Base-by-base conservation (phyloP, 2,329 filamentous ascomycete genomes). In the Fusarium floridanum region DNA sequence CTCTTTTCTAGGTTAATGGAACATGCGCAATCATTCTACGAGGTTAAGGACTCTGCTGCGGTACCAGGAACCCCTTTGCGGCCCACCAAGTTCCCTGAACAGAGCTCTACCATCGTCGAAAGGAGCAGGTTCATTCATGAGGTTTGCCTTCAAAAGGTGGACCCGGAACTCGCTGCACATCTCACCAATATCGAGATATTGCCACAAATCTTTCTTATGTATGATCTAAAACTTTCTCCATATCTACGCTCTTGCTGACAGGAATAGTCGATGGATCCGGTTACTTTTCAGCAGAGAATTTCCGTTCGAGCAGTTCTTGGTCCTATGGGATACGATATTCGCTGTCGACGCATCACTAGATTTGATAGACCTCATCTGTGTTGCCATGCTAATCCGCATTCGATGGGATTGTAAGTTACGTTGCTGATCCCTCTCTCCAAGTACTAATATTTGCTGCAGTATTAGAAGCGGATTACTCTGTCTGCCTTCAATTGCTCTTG, bases 191-290 rank as follows among this genome's bases (percentile, higher is more conserved):
- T 98, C 56, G 96, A 98, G 70, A 92, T 99, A 71, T 85, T 98
- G n/a, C 97, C 97, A 2, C 97, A 99, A 78, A 96, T 99, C 61
- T 99, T 98, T 80, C 85, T 98, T 27, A 97, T 98, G 94, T 97
- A 84, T 82, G 88, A 81, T 11, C 37, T 12, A 6, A 4, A 17
- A 4, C 24, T n/a, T 7, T 32, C 17, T 22, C 12, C 10, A 27
- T 5, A 8, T 14, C n/a, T 5, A 22, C 3, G 22, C 39, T 22
- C 5, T 57, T 36, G 24, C 73, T 77, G 36, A 68, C 17, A n/a
- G 1, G 2, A 57, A 17, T 48, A 95, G 94, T 73, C 95, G 97
- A 67, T 99, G 97, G 97, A 93, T 98, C 67, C 91, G 97, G 32
- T 89, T 99, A 1, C 85, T 99, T 0, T 98, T 98, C 80, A 95